Evolutionary conservation across 495 filamentous ascomycete genomes (phyloP), one percentile per base, ranked within the genome.

Genomic region (Lineolata rhizophorae): DNA sequence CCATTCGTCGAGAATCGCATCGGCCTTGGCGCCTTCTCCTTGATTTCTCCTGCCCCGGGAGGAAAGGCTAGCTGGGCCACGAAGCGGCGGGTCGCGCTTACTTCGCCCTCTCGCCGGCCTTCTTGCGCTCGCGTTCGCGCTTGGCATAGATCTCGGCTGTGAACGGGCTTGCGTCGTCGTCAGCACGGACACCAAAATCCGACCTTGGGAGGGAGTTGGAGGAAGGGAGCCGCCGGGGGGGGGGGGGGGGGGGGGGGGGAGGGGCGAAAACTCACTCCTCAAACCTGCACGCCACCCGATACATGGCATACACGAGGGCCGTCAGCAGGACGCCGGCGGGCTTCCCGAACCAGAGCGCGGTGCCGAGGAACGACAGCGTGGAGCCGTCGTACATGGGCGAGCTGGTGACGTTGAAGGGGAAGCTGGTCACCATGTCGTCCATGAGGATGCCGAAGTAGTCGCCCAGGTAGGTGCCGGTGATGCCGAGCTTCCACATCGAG

Each of bases 381-480:
- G 73, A 80, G 18, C 87, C 87, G 58, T 80, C 78, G 60, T 97
- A 97, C 87, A 97, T 97, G 25, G 87, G 87, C 22, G 83, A 77
- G 39, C 70, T 68, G 17, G 76, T 85, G 32, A 95, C 57, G 53
- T 82, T 94, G 68, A 97, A 97, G 1, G 87, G 87, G 50, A 97
- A 97, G 8, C 75, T 70, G 3, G 80, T 91, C 27, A 97, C 83
- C 29, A 78, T 80, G 45, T 69, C 61, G 47, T 94, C 83, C 87
- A 95, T 90, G 40, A 97, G 61, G 48, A 97, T 95, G 22, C 87
- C 87, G 45, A 92, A 97, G 58, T 97, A 97, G 58, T 97, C 87
- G 35, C 87, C 87, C 17, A 97, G 61, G 51, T 94, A 97, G 40
- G 87, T 97, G 35, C 87, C 90, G 6, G 87, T 95, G 38, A 97